A percentile compares a stretch with the other conserved stretches of the same genome.
These are phyloP conservation scores for Trifolium subterraneum DNA, from an alignment of 306 rosid genomes.

Conservation along the genomic window DNA sequence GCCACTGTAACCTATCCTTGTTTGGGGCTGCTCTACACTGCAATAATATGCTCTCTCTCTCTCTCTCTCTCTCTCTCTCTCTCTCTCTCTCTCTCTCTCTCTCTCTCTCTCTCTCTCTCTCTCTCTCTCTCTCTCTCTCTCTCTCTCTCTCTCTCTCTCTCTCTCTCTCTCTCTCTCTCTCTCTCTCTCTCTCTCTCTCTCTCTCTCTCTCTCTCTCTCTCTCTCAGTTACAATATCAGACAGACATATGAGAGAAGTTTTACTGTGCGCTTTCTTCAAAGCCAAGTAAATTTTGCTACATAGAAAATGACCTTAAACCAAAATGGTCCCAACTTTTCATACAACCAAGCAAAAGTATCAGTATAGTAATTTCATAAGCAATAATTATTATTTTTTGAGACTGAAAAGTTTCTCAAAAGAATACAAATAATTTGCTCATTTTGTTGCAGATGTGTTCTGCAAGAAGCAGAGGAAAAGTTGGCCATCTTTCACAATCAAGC, in stretches of 20 bases:
- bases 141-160: no score
- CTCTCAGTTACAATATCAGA: slow-evolving; percentile 25
- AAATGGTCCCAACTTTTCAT: slow-evolving; percentile 20
- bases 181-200: no score
- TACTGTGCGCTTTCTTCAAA: slow-evolving; percentile 12
- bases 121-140: no score
- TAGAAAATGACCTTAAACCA: slow-evolving; percentile 29
- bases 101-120: no score
- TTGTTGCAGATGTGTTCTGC: slow-evolving; percentile 25
- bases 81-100: no score
- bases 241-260: slow-evolving; percentile 20
- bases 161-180: no score
- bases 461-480: slow-evolving; percentile 4
- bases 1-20: neutral
- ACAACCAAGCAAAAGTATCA: neutral
- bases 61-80: no score
- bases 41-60: neutral
- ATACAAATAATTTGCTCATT: neutral
- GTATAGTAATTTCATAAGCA: neutral
- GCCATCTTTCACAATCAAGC: slow-evolving; percentile 3
- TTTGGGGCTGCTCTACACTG: neutral
- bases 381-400: neutral
- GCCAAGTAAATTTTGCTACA: slow-evolving; percentile 26
- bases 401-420: neutral
- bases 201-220: no score